Evolutionary conservation across 1,284 basidiomycete genomes (phyloP).

Genomic region (Ustilago shanxiensis): DNA sequence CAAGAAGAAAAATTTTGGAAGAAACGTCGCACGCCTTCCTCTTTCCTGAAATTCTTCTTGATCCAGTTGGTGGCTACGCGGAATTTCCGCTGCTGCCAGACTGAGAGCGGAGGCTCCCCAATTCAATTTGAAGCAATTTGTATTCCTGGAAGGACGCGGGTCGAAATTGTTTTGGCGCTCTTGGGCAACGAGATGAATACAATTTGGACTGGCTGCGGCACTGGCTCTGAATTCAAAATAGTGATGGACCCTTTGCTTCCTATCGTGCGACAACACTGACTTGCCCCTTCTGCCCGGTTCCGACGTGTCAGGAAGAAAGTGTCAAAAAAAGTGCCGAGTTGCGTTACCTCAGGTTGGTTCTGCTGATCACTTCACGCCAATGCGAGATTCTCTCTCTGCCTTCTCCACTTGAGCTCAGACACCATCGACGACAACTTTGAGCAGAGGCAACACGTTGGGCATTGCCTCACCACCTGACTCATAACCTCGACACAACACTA

Average conservation of each 20-base stretch:
- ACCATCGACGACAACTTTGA: not conserved
- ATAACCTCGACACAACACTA: not conserved
- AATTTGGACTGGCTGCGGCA: conserved; percentile 40
- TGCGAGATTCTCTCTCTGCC: not conserved
- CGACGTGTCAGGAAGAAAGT: conserved; percentile 26
- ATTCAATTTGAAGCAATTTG: not conserved
- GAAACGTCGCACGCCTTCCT: conserved; percentile 15
- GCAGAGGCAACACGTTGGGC: not conserved
- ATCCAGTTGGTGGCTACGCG: not conserved
- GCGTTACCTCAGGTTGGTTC: not conserved
- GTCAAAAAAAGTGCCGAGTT: conserved; percentile 6
- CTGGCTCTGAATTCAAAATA: conserved; percentile 14
- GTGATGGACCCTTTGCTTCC: not conserved
- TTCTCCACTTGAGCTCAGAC: conserved; percentile 1
- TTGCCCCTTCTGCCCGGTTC: conserved; percentile 12
- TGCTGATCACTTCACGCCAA: conserved; percentile 4
- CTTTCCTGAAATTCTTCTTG: conserved; percentile 1
- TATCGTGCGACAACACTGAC: conserved; percentile 25
- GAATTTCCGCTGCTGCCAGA: not conserved
- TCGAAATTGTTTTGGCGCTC: not conserved
- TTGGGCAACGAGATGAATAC: not conserved
- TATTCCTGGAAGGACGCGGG: not conserved
- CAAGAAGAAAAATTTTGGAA: conserved; percentile 44
- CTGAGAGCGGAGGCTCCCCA: not conserved
- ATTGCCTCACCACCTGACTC: not conserved